Evolutionary conservation across 768 basidiomycete species (phyloP).

Genomic region (Gelatoporia subvermispora): DNA sequence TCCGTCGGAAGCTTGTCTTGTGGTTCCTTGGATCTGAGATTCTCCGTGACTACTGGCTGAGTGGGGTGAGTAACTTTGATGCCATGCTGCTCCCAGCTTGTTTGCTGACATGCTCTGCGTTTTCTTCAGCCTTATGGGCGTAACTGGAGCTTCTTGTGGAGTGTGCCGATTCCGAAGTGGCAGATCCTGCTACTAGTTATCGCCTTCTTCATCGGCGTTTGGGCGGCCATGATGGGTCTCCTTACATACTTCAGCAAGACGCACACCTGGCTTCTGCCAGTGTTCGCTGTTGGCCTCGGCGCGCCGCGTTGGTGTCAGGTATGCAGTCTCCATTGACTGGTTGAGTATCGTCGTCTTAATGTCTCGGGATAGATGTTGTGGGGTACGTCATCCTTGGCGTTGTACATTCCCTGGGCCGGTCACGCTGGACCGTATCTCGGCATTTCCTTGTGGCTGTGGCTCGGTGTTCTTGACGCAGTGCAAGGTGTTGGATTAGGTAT

Average conservation of each 20-base stretch:
- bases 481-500: conserved; percentile 93
- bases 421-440: conserved; percentile 82
- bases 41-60: conserved; percentile 89
- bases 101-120: conserved; percentile 2
- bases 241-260: conserved; percentile 87
- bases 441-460: conserved; percentile 89
- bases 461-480: conserved; percentile 89
- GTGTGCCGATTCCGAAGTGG: conserved; percentile 75
- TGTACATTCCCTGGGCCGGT: conserved; percentile 95
- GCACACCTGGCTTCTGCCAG: conserved; percentile 92
- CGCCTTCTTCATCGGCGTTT: conserved; percentile 83
- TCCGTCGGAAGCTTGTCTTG: conserved; percentile 85
- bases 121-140: conserved; percentile 76
- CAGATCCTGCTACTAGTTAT: conserved; percentile 76
- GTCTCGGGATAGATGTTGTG: conserved; percentile 64
- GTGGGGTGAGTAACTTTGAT: conserved; percentile 52
- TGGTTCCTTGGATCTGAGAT: conserved; percentile 95
- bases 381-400: conserved; percentile 90
- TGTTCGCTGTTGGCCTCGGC: conserved; percentile 92
- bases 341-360: conserved; percentile 1
- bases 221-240: conserved; percentile 69
- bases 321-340: conserved; percentile 1
- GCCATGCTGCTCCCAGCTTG: background rate
- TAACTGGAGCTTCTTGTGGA: conserved; percentile 95
- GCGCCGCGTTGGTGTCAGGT: conserved; percentile 95